Evolutionary conservation across 306 rosid species (phyloP).

Genomic region (Vicia villosa): DNA sequence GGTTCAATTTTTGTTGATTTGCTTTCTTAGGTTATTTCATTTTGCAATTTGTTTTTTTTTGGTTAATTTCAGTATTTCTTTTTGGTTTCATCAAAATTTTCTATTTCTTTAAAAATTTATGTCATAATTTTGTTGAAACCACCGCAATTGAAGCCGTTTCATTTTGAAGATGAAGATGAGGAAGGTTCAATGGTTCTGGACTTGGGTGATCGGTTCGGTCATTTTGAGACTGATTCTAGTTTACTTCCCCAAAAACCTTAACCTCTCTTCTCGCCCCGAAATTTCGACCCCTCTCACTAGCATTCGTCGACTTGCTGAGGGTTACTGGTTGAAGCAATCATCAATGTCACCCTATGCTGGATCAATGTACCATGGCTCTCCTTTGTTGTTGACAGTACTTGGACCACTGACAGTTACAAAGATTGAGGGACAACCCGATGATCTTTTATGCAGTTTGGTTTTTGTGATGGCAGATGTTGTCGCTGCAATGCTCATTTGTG

Average conservation of each 20-base stretch:
- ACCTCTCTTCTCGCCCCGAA: constrained; percentile 91
- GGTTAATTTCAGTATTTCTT: too few species aligned
- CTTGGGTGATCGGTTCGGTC: constrained; percentile 63
- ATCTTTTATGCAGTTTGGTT: constrained; percentile 82
- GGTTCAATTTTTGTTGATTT: too few species aligned
- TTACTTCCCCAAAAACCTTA: constrained; percentile 72
- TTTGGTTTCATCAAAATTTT: too few species aligned
- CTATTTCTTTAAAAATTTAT: too few species aligned
- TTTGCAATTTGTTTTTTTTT: too few species aligned
- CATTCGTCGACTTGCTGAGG: constrained; percentile 87
- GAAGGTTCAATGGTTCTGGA: constrained; percentile 64
- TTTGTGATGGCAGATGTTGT: constrained; percentile 81
- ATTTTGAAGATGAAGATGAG: constrained; percentile 37
- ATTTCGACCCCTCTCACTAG: constrained; percentile 94
- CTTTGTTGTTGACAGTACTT: constrained; percentile 72
- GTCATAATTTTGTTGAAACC: too few species aligned
- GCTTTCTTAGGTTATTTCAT: too few species aligned
- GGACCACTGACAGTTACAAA: constrained; percentile 83
- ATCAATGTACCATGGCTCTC: constrained; percentile 96
- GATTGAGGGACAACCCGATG: constrained; percentile 73
- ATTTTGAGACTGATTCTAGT: constrained; percentile 69
- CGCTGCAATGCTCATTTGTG: constrained; percentile 71
- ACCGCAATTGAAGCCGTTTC: too few species aligned
- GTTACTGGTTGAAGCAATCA: constrained; percentile 86
- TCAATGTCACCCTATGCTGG: constrained; percentile 94